Conservation (phyloP, 2,329 filamentous ascomycete genomes). For the Beauveria pseudobassiana region DNA sequence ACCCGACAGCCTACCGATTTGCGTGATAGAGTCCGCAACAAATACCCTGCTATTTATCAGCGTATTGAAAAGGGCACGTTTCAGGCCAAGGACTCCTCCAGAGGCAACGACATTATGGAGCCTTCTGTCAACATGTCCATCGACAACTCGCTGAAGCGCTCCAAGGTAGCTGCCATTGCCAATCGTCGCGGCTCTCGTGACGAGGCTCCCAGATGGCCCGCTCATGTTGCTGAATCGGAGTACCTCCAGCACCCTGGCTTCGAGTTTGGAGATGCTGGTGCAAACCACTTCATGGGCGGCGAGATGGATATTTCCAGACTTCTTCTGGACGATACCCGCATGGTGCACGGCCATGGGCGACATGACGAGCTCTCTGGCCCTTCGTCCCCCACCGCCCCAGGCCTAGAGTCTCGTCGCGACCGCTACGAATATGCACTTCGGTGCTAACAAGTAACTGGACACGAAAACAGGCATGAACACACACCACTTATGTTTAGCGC, state of each 20-base stretch:
- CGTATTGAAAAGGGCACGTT: conserved; percentile 48
- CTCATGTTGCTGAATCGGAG: conserved; percentile 27
- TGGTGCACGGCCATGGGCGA: conserved; percentile 19
- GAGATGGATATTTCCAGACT: conserved; percentile 58
- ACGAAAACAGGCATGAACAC: neutral
- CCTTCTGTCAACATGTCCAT: conserved; percentile 44
- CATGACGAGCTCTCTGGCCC: conserved; percentile 21
- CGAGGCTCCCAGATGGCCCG: conserved; percentile 38
- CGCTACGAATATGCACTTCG: conserved; percentile 15
- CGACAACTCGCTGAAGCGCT: conserved; percentile 35
- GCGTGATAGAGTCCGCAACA: conserved; percentile 56
- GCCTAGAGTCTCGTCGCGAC: conserved; percentile 16
- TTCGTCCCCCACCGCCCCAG: conserved; percentile 17
- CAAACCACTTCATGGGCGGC: conserved; percentile 35
- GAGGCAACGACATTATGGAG: conserved; percentile 39
- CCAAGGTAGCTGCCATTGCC: conserved; percentile 31
- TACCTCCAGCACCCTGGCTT: conserved; percentile 25
- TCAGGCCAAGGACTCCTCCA: conserved; percentile 34
- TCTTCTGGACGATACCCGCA: conserved; percentile 45
- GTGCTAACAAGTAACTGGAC: conserved; percentile 12
- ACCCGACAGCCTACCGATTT: conserved; percentile 55
- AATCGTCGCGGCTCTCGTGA: conserved; percentile 37
- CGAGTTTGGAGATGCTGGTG: conserved; percentile 37
- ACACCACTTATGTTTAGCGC: conserved; percentile 6
- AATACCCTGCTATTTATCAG: conserved; percentile 51